Percentiles rank a stretch among this genome's conserved stretches.
Conservation (phyloP, 2,329 filamentous ascomycete species). For the Aspergillus cejpii region DNA sequence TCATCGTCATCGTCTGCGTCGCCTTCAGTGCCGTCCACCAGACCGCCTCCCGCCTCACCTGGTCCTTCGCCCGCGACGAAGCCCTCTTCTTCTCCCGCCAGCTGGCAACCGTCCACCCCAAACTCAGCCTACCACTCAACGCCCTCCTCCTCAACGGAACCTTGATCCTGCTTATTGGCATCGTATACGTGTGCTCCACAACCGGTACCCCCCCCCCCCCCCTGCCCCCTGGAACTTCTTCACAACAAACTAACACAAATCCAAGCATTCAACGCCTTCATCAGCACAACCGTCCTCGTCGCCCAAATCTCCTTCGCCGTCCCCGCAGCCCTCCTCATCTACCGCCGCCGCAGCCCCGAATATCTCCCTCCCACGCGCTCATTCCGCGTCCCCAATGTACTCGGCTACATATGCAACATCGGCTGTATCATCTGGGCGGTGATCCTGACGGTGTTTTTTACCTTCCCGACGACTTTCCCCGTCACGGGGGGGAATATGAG, state of each 20-base stretch:
- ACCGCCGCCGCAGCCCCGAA: slow-evolving; percentile 7
- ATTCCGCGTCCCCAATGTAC: slow-evolving; percentile 11
- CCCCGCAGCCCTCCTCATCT: slow-evolving; percentile 15
- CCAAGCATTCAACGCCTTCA: slow-evolving; percentile 22
- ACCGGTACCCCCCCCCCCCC: slow-evolving; percentile 10
- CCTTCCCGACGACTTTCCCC: slow-evolving; percentile 15
- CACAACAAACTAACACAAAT: neutral
- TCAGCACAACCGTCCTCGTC: slow-evolving; percentile 18
- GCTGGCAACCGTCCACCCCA: slow-evolving; percentile 8
- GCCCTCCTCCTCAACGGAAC: slow-evolving; percentile 14
- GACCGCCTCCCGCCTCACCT: slow-evolving; percentile 28
- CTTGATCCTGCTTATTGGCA: slow-evolving; percentile 15
- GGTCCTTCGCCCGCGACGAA: slow-evolving; percentile 31
- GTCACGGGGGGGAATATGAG: slow-evolving; percentile 21
- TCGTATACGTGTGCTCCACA: slow-evolving; percentile 19
- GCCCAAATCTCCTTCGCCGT: slow-evolving; percentile 21
- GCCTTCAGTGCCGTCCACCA: slow-evolving; percentile 22
- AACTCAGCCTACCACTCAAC: slow-evolving; percentile 14
- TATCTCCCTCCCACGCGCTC: slow-evolving; percentile 14
- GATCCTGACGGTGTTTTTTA: slow-evolving; percentile 18
- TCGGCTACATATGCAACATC: slow-evolving; percentile 14
- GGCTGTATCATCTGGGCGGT: slow-evolving; percentile 17
- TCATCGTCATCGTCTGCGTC: slow-evolving; percentile 14
- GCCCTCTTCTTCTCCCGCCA: slow-evolving; percentile 26
- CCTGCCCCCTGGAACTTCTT: no score